These are phyloP conservation scores for Phytopythium cucurbitacearum DNA, from an alignment of 352 stramenopile genomes.

Conservation along the genomic window DNA sequence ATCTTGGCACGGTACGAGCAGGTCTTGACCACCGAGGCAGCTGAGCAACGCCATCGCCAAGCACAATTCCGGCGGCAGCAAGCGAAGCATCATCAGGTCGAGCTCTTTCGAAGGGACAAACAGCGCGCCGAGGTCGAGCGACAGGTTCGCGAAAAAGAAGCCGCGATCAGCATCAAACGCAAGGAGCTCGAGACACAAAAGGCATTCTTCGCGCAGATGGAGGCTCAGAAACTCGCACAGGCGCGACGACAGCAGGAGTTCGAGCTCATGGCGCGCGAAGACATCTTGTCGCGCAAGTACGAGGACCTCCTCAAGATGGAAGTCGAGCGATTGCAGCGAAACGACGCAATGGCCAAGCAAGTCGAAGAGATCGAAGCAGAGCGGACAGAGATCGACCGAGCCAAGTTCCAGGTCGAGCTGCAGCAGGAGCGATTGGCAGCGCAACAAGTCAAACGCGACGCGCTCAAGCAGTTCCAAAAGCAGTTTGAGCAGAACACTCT, in stretches of 20 bases:
- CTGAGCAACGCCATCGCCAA: background rate
- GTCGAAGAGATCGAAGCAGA: conserved; percentile 48
- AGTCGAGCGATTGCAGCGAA: conserved; percentile 25
- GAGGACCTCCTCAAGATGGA: conserved; percentile 27
- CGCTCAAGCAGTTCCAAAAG: conserved; percentile 47
- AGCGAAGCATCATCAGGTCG: conserved; percentile 24
- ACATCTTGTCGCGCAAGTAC: conserved; percentile 41
- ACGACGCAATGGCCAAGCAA: conserved; percentile 30
- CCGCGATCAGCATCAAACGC: conserved; percentile 27
- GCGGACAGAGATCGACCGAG: conserved; percentile 37
- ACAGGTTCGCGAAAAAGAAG: conserved; percentile 30
- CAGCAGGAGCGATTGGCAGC: conserved; percentile 37
- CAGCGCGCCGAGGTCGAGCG: conserved; percentile 37
- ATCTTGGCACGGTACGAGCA: conserved; percentile 47
- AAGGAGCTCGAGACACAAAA: conserved; percentile 42
- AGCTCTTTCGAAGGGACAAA: conserved; percentile 16
- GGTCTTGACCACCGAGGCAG: conserved; percentile 33
- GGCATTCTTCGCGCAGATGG: conserved; percentile 60
- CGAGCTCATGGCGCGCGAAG: conserved; percentile 51
- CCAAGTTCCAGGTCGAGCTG: conserved; percentile 36
- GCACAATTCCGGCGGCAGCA: conserved; percentile 7
- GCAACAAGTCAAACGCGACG: conserved; percentile 50
- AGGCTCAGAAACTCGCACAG: conserved; percentile 38
- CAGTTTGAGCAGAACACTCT: conserved; percentile 68
- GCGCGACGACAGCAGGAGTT: conserved; percentile 35